Percentiles rank a stretch among this genome's conserved stretches.
These are phyloP conservation scores for Epichloe sibirici DNA, from an alignment of 2,329 filamentous ascomycete genomes.

Conservation along the genomic window DNA sequence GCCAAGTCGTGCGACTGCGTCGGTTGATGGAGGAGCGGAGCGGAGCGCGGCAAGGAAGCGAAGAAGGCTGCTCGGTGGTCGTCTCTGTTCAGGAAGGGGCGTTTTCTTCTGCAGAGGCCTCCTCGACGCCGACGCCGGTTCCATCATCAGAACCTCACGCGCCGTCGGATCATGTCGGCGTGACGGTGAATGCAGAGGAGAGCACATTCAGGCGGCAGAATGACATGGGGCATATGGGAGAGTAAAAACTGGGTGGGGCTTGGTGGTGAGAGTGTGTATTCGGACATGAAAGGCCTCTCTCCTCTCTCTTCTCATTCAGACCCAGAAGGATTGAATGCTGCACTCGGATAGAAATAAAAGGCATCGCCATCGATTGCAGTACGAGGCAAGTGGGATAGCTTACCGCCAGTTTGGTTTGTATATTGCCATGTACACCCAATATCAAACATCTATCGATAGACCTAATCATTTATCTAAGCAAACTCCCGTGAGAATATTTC, in stretches of 20 bases:
- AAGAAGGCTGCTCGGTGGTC: constrained; percentile 18
- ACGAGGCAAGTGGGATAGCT: too few species aligned
- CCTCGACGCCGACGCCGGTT: neutral
- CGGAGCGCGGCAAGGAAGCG: constrained; percentile 20
- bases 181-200: constrained; percentile 32
- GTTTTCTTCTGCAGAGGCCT: constrained; percentile 4
- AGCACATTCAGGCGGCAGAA: constrained; percentile 40
- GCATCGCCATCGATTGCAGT: too few species aligned
- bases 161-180: constrained; percentile 18
- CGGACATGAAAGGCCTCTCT: neutral
- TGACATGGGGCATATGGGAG: constrained; percentile 38
- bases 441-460: too few species aligned
- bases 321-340: too few species aligned
- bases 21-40: constrained; percentile 15
- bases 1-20: constrained; percentile 16
- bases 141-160: neutral
- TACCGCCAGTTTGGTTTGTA: too few species aligned
- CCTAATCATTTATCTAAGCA: too few species aligned
- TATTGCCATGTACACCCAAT: too few species aligned
- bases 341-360: too few species aligned
- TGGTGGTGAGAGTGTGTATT: constrained; percentile 25
- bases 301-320: too few species aligned
- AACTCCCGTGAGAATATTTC: too few species aligned
- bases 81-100: constrained; percentile 18
- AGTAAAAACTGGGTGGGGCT: constrained; percentile 35